Evolutionary conservation across 306 rosid species (phyloP), one percentile per base, ranked within the genome.

Genomic region (Begonia peltatifolia): DNA sequence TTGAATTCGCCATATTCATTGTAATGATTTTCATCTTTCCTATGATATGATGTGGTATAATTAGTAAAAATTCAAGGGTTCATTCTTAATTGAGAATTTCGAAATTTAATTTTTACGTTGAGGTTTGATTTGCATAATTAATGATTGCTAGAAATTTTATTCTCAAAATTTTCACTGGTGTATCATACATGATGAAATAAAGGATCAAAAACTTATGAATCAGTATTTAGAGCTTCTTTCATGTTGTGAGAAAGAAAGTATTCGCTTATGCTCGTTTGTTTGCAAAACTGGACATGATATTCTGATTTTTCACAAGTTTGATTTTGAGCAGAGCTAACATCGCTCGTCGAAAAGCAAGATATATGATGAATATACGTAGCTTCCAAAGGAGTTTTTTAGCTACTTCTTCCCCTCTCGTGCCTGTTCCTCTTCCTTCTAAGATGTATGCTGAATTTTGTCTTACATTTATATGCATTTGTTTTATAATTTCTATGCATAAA

Each of bases 161-260:
- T 25, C 6, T 25, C 35, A 3, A 25, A 25, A 25, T 3, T 25
- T 25, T 6, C 35, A 25, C 35, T 90, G 95, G 95, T 82, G 80
- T 69, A 65, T 78, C 52, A 50, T 78, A 50, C 94, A 94, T 46
- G 66, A 80, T 46, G 94, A 85, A 64, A 76, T 90, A 14, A 78
- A 71, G 68, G 60, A 71, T 56, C 41, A 56, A 54, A 57, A 54
- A 47, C 78, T 82, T 47, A 58, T 82, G 76, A 80, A 76, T 67
- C 65, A 16, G 44, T 90, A 76, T 65, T 42, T 65, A 36, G 87
- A 17, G 62, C 65, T 85, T 56, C 59, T 90, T 57, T 72, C 97
- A 38, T 80, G 85, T 8, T 68, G 78, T 62, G 97, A 82, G 73
- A 80, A 71, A 63, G 77, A 78, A 41, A 70, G 67, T 52, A 64